Conservation (phyloP, 495 filamentous ascomycete genomes). For the Lichenothelia convexa region DNA sequence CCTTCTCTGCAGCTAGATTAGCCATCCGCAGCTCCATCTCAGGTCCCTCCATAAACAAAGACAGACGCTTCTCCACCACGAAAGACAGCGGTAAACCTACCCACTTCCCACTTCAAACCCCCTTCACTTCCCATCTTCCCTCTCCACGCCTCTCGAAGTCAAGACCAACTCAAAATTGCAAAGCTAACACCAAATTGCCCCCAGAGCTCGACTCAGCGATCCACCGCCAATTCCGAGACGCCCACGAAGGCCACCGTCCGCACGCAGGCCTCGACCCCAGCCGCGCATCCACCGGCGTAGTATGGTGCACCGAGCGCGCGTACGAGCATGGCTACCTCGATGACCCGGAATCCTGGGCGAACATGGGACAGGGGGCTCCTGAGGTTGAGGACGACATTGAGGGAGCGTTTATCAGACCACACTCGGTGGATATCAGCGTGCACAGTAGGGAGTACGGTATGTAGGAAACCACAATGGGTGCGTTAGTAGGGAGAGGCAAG, state of each 20-base stretch:
- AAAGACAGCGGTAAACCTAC: no score
- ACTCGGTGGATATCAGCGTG: slow-evolving; percentile 56
- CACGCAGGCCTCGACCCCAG: slow-evolving; percentile 80
- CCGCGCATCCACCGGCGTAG: slow-evolving; percentile 37
- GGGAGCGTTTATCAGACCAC: slow-evolving; percentile 75
- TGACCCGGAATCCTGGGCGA: slow-evolving; percentile 70
- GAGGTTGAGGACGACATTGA: slow-evolving; percentile 88
- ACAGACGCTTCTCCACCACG: no score
- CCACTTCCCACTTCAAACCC: no score
- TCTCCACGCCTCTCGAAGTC: no score
- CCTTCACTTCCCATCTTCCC: no score
- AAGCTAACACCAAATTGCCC: no score
- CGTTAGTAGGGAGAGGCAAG: no score
- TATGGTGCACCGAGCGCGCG: slow-evolving; percentile 24
- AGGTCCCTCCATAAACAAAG: no score
- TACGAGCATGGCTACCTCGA: slow-evolving; percentile 40
- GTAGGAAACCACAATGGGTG: no score
- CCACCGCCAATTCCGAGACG: slow-evolving; percentile 67
- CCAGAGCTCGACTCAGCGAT: slow-evolving; percentile 63
- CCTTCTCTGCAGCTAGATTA: no score
- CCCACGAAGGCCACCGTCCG: slow-evolving; percentile 73
- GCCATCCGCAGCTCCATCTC: no score
- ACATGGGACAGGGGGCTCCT: slow-evolving; percentile 86
- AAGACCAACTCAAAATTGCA: no score
- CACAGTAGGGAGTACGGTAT: slow-evolving; percentile 78